Evolutionary conservation across 2,329 filamentous ascomycete genomes (phyloP), one percentile per base, ranked within the genome.

Genomic region (Davidsoniella neocaledoniae): DNA sequence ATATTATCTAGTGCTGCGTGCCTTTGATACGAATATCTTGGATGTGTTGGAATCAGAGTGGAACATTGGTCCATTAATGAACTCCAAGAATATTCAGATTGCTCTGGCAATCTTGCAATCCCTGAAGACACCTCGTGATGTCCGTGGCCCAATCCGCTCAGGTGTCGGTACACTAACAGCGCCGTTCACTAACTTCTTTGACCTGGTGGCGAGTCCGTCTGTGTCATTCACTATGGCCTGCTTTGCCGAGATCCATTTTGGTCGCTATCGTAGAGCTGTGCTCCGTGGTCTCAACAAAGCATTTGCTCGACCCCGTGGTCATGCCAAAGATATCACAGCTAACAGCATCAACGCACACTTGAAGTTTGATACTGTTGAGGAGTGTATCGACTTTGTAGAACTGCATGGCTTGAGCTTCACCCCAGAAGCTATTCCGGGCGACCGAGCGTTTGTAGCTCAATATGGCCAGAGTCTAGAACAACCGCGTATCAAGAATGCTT

Each of bases 171-270:
- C 51, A 3, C 12, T 53, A 12, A 48, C 51, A 6, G 51, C 46
- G 19, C 67, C 69, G 1, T 74, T 69, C 42, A 64, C 67, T 21
- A 68, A 72, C 16, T 81, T 74, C 59, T 81, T 82, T 57, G 67
- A 70, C 21, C 77, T 82, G 44, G 65, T 82, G 25, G 68, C 74
- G 55, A 68, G 72, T 39, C 64, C 67, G 0, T 63, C 66, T 14
- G 72, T 80, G 2, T 81, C 79, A 0, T 83, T 82, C 58, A 80
- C 76, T 1, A 80, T 82, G 76, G 79, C 77, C 12, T 82, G 79
- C 56, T 73, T 83, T 53, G 77, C 77, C 5, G 78, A 82, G 57
- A 74, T 78, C n/a, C 76, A 80, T 57, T 81, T 83, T 52, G 73
- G 74, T 39, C 67, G 70, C 36, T 64, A 81, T 29, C 75, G 79